phyloP scores from a whole-genome alignment of 495 filamentous ascomycete species.

The Podospora appendiculata region DNA sequence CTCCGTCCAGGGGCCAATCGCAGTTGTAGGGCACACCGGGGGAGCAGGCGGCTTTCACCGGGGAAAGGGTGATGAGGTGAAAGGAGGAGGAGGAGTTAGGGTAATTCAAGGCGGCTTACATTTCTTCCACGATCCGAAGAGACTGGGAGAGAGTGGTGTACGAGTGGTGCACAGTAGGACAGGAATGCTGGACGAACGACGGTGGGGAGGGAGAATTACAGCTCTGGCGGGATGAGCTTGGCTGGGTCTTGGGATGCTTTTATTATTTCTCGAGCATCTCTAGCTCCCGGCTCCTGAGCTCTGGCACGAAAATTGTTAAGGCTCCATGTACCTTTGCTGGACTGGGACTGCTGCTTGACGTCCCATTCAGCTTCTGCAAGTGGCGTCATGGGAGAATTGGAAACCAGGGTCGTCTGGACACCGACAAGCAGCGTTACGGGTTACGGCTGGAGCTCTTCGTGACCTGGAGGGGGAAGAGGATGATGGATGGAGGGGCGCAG shows the following conservation, averaged over 20 bases:
- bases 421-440: neutral
- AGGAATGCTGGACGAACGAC: neutral
- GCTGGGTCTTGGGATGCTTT: conserved; percentile 17
- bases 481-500: neutral
- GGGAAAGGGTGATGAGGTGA: neutral
- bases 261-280: conserved; percentile 8
- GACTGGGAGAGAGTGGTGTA: neutral
- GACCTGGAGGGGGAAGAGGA: too few species aligned
- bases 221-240: neutral
- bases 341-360: neutral
- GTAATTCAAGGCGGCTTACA: too few species aligned
- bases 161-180: neutral
- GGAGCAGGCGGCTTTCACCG: too few species aligned
- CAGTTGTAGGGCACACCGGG: too few species aligned
- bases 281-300: neutral
- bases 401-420: conserved; percentile 1
- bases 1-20: too few species aligned
- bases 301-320: conserved; percentile 17
- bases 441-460: neutral
- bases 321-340: conserved; percentile 14
- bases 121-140: too few species aligned
- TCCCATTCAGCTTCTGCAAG: conserved; percentile 10
- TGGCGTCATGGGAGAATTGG: conserved; percentile 6
- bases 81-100: neutral
- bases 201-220: neutral